Base-by-base conservation (phyloP, 2,329 filamentous ascomycete genomes). In the Exophiala sp. region DNA sequence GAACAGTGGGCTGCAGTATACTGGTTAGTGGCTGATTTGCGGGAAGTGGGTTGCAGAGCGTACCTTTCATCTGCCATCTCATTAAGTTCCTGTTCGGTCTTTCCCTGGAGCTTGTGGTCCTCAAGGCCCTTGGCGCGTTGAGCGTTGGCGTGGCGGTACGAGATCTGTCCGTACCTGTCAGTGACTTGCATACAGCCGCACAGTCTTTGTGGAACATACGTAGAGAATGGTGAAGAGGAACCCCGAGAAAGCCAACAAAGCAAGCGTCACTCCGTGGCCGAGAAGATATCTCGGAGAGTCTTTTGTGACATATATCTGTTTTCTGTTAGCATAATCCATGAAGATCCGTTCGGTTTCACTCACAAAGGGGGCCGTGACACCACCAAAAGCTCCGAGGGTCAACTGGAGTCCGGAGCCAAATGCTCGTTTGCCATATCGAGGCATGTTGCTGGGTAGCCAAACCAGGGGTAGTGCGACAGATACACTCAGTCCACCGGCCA, bases 371-470 rank as follows among this genome's bases (percentile, higher is more conserved):
- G 84, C 79, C 83, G 89, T 85, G 59, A 91, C 85, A 2, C 87
- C 87, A 10, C 83, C 80, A 12, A 78, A 75, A 59, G 90, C 91
- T 2, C 86, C 87, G 47, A 85, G 78, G 0, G 82, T 88, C 29
- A 90, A 72, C 65, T 90, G 86, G 65, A 90, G 66, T 9, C 24
- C 87, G 1, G 81, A 87, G 0, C 84, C 85, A 0, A 85, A 86
- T 0, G 86, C 87, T 29, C 88, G 76, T 68, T 91, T 91, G 5
- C 86, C 87, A 61, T 90, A 91, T 6, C 88, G 76, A 1, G 88
- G 88, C 12, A 80, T 78, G 56, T 90, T 90, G 8, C 80, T 84
- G 0, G 54, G 69, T 10, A 74, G 60, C 80, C 80, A 83, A 2
- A 78, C 78, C 6, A 82, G 68, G 2, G 78, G 78, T 9, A 83